Percentiles rank a stretch among this genome's conserved stretches.
Evolutionary conservation across 2,329 filamentous ascomycete genomes (phyloP).

Genomic region (Dactylellina parvicollis): DNA sequence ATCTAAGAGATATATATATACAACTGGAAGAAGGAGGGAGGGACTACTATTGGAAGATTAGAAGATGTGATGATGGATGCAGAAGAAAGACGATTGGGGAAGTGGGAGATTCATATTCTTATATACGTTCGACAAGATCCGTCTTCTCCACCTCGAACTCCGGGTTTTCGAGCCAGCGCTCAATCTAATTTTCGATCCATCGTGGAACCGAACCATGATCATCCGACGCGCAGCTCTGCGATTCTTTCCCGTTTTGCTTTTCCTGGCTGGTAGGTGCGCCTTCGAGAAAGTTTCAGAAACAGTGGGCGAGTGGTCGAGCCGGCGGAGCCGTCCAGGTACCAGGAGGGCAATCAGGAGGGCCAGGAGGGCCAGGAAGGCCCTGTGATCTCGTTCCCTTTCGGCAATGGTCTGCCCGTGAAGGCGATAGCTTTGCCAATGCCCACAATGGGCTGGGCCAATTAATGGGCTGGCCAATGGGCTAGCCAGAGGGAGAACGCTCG

Average conservation of each 20-base stretch:
- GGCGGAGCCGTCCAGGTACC: conserved; percentile 52
- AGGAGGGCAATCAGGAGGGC: too few species aligned
- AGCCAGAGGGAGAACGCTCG: too few species aligned
- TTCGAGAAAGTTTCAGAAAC: conserved; percentile 53
- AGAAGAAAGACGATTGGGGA: conserved; percentile 39
- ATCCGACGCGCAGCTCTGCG: conserved; percentile 17
- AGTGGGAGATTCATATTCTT: conserved; percentile 41
- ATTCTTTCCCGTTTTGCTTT: conserved; percentile 1
- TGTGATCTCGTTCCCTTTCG: conserved; percentile 45
- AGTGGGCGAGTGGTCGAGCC: conserved; percentile 20
- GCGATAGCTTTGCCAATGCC: neutral
- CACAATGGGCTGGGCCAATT: too few species aligned
- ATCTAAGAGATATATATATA: conserved; percentile 43
- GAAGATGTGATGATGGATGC: conserved; percentile 51
- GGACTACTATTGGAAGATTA: conserved; percentile 42
- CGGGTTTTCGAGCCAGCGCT: conserved; percentile 28
- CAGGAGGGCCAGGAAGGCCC: conserved; percentile 25
- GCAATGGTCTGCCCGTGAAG: conserved; percentile 39
- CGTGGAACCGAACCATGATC: conserved; percentile 50
- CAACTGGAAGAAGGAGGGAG: conserved; percentile 46
- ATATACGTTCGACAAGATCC: conserved; percentile 28
- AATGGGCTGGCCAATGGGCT: neutral
- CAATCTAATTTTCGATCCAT: conserved; percentile 43
- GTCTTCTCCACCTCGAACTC: conserved; percentile 49
- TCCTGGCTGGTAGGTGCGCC: conserved; percentile 23